Conservation (phyloP, 169 alveolate species). For the Neospora caninum region DNA sequence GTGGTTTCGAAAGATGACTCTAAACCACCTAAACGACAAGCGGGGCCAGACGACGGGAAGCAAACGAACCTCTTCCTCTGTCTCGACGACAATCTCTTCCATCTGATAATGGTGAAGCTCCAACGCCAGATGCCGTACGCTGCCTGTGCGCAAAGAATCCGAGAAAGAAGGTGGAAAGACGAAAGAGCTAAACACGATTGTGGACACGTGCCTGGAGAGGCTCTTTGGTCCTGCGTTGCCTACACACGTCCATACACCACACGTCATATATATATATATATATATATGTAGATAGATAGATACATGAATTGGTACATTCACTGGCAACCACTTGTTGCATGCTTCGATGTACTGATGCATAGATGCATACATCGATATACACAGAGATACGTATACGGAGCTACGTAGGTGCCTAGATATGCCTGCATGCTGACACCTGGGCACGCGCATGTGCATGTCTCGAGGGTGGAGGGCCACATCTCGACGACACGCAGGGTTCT, state of each 20-base stretch:
- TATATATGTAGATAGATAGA: background rate
- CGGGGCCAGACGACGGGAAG: background rate
- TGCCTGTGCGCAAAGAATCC: background rate
- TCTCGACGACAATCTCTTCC: conserved; percentile 22
- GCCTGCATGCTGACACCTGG: background rate
- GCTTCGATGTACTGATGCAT: background rate
- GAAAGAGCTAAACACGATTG: background rate
- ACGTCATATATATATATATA: background rate
- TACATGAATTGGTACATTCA: background rate
- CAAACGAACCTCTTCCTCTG: conserved; percentile 39
- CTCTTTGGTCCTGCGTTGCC: background rate
- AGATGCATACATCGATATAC: background rate
- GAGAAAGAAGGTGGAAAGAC: background rate
- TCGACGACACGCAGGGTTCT: no score
- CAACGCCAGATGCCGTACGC: conserved; percentile 31
- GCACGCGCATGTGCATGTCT: no score
- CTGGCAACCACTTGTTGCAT: no score
- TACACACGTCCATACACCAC: background rate
- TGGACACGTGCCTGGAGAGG: no score
- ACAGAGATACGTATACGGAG: background rate
- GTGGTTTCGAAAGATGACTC: no score
- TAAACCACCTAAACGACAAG: no score
- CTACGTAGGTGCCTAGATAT: background rate
- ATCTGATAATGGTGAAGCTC: conserved; percentile 2
- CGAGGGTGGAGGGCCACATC: no score